phyloP scores from a whole-genome alignment of 2,329 filamentous ascomycete species.

The Epichloe uncinata region DNA sequence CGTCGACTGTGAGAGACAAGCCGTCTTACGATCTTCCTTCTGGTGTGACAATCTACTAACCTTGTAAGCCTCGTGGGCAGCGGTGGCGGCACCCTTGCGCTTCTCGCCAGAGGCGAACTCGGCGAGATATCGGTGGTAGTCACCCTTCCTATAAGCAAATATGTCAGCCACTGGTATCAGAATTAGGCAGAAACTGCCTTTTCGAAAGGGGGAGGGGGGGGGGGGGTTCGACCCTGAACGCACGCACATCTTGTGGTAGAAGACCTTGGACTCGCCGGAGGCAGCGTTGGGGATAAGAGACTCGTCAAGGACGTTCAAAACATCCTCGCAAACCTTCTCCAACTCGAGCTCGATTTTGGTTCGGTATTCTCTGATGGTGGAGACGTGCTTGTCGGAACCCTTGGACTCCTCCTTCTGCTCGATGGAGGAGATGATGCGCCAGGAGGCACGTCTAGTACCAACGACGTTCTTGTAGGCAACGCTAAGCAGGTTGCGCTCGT shows the following conservation, averaged over 20 bases:
- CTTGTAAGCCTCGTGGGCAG: slow-evolving; percentile 95
- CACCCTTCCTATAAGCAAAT: slow-evolving; percentile 61
- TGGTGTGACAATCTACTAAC: slow-evolving; percentile 32
- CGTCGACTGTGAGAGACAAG: slow-evolving; percentile 4
- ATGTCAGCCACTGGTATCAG: not conserved
- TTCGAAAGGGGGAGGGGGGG: not conserved
- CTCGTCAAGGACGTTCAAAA: slow-evolving; percentile 87
- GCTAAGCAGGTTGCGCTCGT: slow-evolving; percentile 96
- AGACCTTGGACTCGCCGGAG: slow-evolving; percentile 97
- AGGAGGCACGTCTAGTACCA: slow-evolving; percentile 93
- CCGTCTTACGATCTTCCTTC: slow-evolving; percentile 14
- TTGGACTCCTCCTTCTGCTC: slow-evolving; percentile 99
- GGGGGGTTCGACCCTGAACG: slow-evolving; percentile 18
- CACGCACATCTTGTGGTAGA: slow-evolving; percentile 96
- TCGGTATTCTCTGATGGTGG: slow-evolving; percentile 91
- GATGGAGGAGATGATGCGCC: slow-evolving; percentile 99
- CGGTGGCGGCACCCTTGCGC: slow-evolving; percentile 76
- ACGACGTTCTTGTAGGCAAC: slow-evolving; percentile 99
- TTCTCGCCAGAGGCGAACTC: slow-evolving; percentile 90
- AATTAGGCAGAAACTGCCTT: not conserved
- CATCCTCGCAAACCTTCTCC: slow-evolving; percentile 96
- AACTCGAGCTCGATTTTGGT: slow-evolving; percentile 97
- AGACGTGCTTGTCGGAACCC: slow-evolving; percentile 89
- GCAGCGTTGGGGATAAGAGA: slow-evolving; percentile 90
- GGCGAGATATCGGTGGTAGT: slow-evolving; percentile 91